phyloP scores from a whole-genome alignment of 2,329 filamentous ascomycete species.

The Hypomyces perniciosus region DNA sequence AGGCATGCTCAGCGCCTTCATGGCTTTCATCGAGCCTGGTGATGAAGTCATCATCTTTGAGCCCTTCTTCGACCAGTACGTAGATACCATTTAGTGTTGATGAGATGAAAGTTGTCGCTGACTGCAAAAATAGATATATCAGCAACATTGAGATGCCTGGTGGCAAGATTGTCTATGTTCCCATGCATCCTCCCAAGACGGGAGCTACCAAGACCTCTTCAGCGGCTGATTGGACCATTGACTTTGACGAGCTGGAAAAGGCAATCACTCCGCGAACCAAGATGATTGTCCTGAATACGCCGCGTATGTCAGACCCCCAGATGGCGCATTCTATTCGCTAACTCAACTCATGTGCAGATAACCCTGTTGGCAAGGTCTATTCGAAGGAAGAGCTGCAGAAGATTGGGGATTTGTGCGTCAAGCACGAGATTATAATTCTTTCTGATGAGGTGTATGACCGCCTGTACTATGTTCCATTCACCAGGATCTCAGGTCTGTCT shows the following conservation, averaged over 20 bases:
- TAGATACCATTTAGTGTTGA: not conserved
- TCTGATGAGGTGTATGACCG: constrained; percentile 93
- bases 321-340: not conserved
- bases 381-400: constrained; percentile 73
- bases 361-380: constrained; percentile 95
- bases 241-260: constrained; percentile 74
- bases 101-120: not conserved
- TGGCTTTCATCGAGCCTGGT: constrained; percentile 90
- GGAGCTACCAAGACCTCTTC: constrained; percentile 76
- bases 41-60: constrained; percentile 98
- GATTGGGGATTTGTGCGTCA: constrained; percentile 84
- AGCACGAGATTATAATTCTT: constrained; percentile 89
- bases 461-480: constrained; percentile 92
- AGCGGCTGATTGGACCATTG: constrained; percentile 80
- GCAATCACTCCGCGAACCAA: constrained; percentile 83
- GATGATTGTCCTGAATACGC: constrained; percentile 89
- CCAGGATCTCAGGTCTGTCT: constrained; percentile 81
- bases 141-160: constrained; percentile 98
- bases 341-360: constrained; percentile 48
- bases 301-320: constrained; percentile 35
- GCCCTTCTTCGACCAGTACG: constrained; percentile 92
- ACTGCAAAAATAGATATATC: constrained; percentile 50
- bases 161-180: constrained; percentile 89
- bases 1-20: constrained; percentile 91
- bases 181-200: constrained; percentile 80